Base-by-base conservation (phyloP, 257 asterid genomes). In the Forsythia suspensa region DNA sequence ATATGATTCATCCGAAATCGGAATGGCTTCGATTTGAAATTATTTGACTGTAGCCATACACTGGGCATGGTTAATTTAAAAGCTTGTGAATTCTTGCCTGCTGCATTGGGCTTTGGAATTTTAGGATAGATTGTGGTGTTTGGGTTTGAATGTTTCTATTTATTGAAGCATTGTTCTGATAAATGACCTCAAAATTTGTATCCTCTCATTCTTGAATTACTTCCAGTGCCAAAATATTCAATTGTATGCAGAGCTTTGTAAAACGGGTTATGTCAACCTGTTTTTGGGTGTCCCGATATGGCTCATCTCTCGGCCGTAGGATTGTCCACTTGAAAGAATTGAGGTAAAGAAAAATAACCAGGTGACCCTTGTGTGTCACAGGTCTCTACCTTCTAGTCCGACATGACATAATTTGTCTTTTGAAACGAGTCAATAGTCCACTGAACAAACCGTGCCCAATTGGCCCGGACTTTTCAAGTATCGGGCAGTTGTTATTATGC, bases 1-100 rank as follows among this genome's bases (percentile, higher is more conserved):
- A 88, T 86, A 79, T 57, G 70, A 71, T 69, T 55, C 85, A 82
- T 78, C 82, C 48, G 29, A 55, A 77, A 80, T 76, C 41, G 70
- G 81, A 85, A 72, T 41, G 79, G 75, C 44, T 73, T 71, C 12
- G 41, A 20, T 48, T 73, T 79, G 75, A 63, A 63, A 21, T 68
- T 71, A 76, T 46, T 24, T 76, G 63, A 18, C 65, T 46, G 1
- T 6, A 77, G 66, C 55, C 48, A 44, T 68, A 61, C 42, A 63
- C 74, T 80, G 71, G 88, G 59, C 70, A 3, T 63, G 16, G 5
- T 63, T 29, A 63, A 21, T 63, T 21, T 55, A 11, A 55, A 55
- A 55, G 16, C 63, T 55, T 18, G 65, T n/a, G 11, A 55, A 55
- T 55, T 29, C 68, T 63, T 63, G 70, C 70, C 70, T 10, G 39